Conservation (phyloP, 768 basidiomycete species). For the Artomyces pyxidatus region DNA sequence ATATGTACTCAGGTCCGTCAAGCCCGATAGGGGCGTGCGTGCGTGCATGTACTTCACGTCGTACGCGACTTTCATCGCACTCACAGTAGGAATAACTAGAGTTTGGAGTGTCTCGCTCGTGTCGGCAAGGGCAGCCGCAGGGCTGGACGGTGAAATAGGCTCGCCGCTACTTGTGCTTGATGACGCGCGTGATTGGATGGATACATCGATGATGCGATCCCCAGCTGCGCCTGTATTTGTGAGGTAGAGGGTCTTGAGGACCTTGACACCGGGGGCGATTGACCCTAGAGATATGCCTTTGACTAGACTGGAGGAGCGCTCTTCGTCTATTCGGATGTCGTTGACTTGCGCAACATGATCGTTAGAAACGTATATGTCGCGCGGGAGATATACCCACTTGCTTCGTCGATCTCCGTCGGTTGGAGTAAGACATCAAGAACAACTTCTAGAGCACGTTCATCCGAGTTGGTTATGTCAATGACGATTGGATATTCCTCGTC, state of each 20-base stretch:
- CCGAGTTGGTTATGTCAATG: constrained; percentile 63
- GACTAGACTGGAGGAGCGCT: constrained; percentile 64
- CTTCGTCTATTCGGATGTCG: constrained; percentile 50
- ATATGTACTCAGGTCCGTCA: constrained; percentile 47
- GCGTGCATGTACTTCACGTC: constrained; percentile 46
- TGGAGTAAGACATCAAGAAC: constrained; percentile 71
- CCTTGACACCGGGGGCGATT: constrained; percentile 48
- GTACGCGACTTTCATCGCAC: constrained; percentile 49
- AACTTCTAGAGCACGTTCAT: constrained; percentile 61
- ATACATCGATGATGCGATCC: constrained; percentile 73
- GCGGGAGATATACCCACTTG: constrained; percentile 37
- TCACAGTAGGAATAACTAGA: constrained; percentile 56
- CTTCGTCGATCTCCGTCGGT: constrained; percentile 67
- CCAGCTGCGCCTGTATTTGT: constrained; percentile 55
- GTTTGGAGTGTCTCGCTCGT: constrained; percentile 60
- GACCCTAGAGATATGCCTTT: constrained; percentile 64
- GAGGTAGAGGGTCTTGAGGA: constrained; percentile 56
- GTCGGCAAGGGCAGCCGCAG: constrained; percentile 23
- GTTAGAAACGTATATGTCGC: background rate
- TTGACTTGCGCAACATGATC: constrained; percentile 36
- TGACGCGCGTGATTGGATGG: constrained; percentile 52
- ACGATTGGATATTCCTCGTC: constrained; percentile 74
- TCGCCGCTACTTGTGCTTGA: constrained; percentile 6
- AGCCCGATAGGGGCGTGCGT: constrained; percentile 31
- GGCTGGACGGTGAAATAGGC: constrained; percentile 8